Base-by-base conservation (phyloP, 441 rosid species). In the Pelargonium cotyledonis region DNA sequence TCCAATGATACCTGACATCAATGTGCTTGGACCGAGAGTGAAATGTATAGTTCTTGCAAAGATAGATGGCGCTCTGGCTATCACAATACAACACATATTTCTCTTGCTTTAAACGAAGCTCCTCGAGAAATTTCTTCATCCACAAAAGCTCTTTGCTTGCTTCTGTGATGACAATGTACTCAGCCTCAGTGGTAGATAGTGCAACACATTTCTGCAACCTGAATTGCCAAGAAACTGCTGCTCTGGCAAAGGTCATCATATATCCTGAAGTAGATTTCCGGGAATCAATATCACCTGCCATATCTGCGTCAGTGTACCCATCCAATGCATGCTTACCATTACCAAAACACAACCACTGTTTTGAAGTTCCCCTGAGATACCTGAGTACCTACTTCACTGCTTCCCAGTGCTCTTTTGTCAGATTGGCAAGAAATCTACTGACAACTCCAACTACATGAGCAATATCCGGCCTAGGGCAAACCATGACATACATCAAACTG, bases 1-100 rank as follows among this genome's bases (percentile, higher is more conserved):
- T 69, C 66, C 14, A 69, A 18, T 65, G 35, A 23, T 68, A 41
- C 11, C 49, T 10, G 16, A 74, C 64, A 21, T 73, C 51, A 19
- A 65, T 74, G 29, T 70, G 67, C 9, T 74, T 58, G 5, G 38
- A 69, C n/a, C 29, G 14, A 6, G 67, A 38, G 29, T 69, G 29
- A 58, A 70, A 74, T 1, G 41, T 40, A 12, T 21, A 40, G 26
- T 68, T 73, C 64, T 47, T 63, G 4, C 6, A 31, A 5, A 41
- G 21, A 65, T 44, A 23, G n/a, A 61, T 8, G 8, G 14, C 31
- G 4, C 38, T 68, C n/a, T 68, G 19, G 3, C 5, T 43, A 0
- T 7, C 43, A 49, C 4, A 41, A 12, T 61, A 18, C 8, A 0
- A 31, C 2, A 31, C n/a, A 26, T 29, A 31, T 11, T n/a, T 67